A percentile compares a stretch with the other conserved stretches of the same genome.
phyloP scores from a whole-genome alignment of 768 basidiomycete genomes.

The Suillus subluteus region DNA sequence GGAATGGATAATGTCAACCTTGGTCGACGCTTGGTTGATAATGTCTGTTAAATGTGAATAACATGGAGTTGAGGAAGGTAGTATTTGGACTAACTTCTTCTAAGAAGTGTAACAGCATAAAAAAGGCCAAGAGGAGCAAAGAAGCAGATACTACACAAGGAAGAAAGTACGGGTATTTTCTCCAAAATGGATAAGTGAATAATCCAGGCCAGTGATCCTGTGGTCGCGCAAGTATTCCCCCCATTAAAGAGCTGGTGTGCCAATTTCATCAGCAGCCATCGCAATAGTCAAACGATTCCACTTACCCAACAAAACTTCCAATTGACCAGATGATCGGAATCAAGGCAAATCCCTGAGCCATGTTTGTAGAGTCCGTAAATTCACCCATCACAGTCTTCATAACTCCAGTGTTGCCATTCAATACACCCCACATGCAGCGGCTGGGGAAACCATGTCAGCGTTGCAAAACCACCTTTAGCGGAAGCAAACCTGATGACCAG shows the following conservation, averaged over 20 bases:
- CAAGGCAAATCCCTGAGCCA: constrained; percentile 30
- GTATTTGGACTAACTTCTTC: constrained; percentile 31
- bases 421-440: constrained; percentile 60
- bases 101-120: constrained; percentile 26
- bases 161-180: constrained; percentile 40
- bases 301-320: constrained; percentile 38
- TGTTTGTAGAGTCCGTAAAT: constrained; percentile 51
- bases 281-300: background rate
- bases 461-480: background rate
- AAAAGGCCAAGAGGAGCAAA: constrained; percentile 19
- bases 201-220: constrained; percentile 54
- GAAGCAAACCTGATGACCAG: constrained; percentile 55
- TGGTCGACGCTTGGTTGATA: constrained; percentile 14
- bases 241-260: constrained; percentile 62
- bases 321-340: constrained; percentile 33
- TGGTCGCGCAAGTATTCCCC: constrained; percentile 59
- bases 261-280: background rate
- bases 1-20: constrained; percentile 13
- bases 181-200: constrained; percentile 47
- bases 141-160: constrained; percentile 32
- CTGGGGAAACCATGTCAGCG: constrained; percentile 23
- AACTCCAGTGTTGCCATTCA: constrained; percentile 68
- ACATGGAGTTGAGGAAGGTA: too few species aligned
- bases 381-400: constrained; percentile 74
- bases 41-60: constrained; percentile 3